Percentiles rank a stretch among this genome's conserved stretches.
phyloP scores from a whole-genome alignment of 2,329 filamentous ascomycete species.

The Stemphylium vesicarium region DNA sequence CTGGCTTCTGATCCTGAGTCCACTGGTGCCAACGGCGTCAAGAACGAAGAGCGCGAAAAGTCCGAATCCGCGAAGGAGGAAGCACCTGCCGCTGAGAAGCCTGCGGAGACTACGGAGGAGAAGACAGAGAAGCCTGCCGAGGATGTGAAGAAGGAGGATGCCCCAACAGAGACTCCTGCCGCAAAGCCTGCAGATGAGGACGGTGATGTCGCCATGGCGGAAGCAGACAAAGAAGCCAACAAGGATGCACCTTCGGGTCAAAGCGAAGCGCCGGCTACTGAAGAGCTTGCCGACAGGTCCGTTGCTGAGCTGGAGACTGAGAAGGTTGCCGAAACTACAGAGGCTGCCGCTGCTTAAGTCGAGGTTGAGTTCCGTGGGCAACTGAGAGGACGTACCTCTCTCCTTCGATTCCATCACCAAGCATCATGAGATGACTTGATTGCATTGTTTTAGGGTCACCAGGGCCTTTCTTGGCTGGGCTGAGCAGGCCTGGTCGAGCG shows the following conservation, averaged over 20 bases:
- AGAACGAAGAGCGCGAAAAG: constrained; percentile 48
- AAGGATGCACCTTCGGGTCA: constrained; percentile 26
- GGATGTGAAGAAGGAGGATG: constrained; percentile 28
- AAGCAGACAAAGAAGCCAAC: constrained; percentile 27
- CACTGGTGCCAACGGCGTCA: constrained; percentile 42
- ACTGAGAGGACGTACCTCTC: background rate
- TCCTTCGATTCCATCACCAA: background rate
- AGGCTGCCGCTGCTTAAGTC: constrained; percentile 10
- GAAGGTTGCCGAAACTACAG: constrained; percentile 9
- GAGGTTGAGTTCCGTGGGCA: background rate
- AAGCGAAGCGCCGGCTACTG: constrained; percentile 18
- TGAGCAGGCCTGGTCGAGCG: background rate
- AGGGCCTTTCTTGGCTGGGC: background rate
- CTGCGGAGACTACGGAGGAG: constrained; percentile 29
- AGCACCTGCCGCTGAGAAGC: constrained; percentile 42
- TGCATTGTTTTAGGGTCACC: constrained; percentile 1
- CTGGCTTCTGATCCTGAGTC: constrained; percentile 54
- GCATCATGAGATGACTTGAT: background rate
- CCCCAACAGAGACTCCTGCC: constrained; percentile 28
- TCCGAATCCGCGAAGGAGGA: constrained; percentile 39
- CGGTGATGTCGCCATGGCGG: constrained; percentile 37
- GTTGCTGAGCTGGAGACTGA: constrained; percentile 18
- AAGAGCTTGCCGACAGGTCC: constrained; percentile 16
- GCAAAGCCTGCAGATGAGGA: constrained; percentile 30
- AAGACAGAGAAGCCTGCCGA: constrained; percentile 43